These are phyloP conservation scores for Neocatenulostroma microsporum DNA, from an alignment of 2,329 filamentous ascomycete species.

Conservation along the genomic window DNA sequence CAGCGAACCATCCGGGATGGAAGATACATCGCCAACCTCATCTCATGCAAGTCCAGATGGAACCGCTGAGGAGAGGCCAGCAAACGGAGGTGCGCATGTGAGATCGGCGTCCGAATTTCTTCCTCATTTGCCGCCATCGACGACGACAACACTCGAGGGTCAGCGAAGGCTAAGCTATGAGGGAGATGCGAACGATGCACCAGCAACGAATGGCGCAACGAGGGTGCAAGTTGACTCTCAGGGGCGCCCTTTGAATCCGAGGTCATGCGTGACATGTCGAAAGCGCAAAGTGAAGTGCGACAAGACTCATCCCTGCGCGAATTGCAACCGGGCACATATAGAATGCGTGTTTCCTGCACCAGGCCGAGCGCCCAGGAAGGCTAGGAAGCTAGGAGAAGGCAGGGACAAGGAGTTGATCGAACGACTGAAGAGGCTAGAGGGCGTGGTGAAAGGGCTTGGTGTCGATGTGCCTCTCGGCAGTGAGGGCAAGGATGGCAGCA, in stretches of 20 bases:
- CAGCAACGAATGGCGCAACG: slow-evolving; percentile 1
- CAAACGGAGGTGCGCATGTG: too few relatives aligned
- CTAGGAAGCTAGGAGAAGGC: slow-evolving; percentile 56
- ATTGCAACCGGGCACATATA: slow-evolving; percentile 62
- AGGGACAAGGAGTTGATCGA: slow-evolving; percentile 59
- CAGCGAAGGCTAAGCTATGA: too few relatives aligned
- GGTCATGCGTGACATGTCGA: slow-evolving; percentile 47
- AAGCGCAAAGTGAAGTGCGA: slow-evolving; percentile 67
- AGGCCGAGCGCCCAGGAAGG: slow-evolving; percentile 61
- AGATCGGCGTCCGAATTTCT: slow-evolving; percentile 1
- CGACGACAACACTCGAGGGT: neutral
- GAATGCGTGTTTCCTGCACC: slow-evolving; percentile 68
- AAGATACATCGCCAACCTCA: too few relatives aligned
- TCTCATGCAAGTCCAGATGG: too few relatives aligned
- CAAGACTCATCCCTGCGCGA: slow-evolving; percentile 68
- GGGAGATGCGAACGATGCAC: too few relatives aligned
- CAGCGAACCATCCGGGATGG: too few relatives aligned
- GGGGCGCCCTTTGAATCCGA: slow-evolving; percentile 29
- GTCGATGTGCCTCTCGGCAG: slow-evolving; percentile 31
- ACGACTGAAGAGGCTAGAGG: slow-evolving; percentile 63
- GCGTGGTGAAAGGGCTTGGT: slow-evolving; percentile 59
- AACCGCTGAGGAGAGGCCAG: too few relatives aligned
- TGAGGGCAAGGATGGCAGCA: too few relatives aligned
- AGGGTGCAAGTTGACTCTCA: slow-evolving; percentile 25
- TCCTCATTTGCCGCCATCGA: slow-evolving; percentile 1